Percentiles rank a stretch among this genome's conserved stretches.
Evolutionary conservation across 164 flowering plant genomes (phyloP).

Genomic region (Macadamia tetraphylla): DNA sequence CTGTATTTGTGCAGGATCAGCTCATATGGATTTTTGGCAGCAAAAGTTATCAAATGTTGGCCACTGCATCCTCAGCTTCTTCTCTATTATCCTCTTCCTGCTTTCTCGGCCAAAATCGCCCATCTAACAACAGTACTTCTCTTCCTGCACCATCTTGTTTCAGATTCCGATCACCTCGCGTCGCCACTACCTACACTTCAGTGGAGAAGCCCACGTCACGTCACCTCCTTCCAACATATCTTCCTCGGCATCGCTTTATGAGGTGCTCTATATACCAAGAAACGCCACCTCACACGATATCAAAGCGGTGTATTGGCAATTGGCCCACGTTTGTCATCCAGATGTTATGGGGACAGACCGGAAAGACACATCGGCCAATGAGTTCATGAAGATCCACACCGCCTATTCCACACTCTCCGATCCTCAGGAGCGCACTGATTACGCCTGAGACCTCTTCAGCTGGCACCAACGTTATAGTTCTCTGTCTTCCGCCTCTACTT

Average conservation of each 20-base stretch:
- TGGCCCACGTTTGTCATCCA: constrained; percentile 62
- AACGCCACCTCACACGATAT: constrained; percentile 59
- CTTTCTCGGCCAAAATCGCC: too few species aligned
- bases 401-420: constrained; percentile 40
- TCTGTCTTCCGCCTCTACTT: not conserved
- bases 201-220: too few species aligned
- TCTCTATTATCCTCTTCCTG: too few species aligned
- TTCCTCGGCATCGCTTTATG: constrained; percentile 45
- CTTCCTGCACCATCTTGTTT: too few species aligned
- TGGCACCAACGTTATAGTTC: not conserved
- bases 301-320: constrained; percentile 56
- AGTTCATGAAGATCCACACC: constrained; percentile 27
- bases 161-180: too few species aligned
- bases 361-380: constrained; percentile 24
- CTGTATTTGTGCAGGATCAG: too few species aligned
- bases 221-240: not conserved
- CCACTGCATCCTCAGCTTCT: too few species aligned
- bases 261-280: constrained; percentile 49
- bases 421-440: constrained; percentile 31
- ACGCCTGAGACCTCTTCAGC: constrained; percentile 21
- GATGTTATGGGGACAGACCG: constrained; percentile 34
- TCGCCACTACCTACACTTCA: too few species aligned
- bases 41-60: too few species aligned
- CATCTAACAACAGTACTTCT: too few species aligned
- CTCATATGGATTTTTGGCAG: too few species aligned